Percentiles rank a stretch among this genome's conserved stretches.
phyloP scores from a whole-genome alignment of 2,329 filamentous ascomycete genomes.

The Ascochyta clinopodiicola region DNA sequence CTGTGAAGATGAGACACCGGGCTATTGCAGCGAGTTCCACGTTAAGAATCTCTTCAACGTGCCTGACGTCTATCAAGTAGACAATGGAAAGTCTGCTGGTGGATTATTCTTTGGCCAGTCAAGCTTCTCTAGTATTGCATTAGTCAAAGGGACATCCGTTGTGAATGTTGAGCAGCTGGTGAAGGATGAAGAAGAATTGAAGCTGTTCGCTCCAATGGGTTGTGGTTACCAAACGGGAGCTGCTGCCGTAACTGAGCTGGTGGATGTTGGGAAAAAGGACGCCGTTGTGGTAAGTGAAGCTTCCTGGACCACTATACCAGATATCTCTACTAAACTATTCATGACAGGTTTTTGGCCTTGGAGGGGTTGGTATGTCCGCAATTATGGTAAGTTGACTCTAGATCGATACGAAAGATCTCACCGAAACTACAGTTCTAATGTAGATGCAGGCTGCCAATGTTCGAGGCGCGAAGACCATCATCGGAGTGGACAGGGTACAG shows the following conservation, averaged over 20 bases:
- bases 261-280: conserved; percentile 45
- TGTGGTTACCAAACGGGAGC: conserved; percentile 57
- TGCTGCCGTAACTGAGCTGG: conserved; percentile 50
- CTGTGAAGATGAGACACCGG: conserved; percentile 55
- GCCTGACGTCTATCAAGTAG: conserved; percentile 32
- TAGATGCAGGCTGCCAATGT: conserved; percentile 53
- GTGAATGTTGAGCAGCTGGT: conserved; percentile 53
- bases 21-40: conserved; percentile 59
- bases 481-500: conserved; percentile 47
- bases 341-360: conserved; percentile 47
- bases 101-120: conserved; percentile 58
- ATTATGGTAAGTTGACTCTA: conserved; percentile 46
- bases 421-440: background rate
- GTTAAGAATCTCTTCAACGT: conserved; percentile 53
- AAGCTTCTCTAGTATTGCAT: conserved; percentile 51
- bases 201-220: conserved; percentile 54
- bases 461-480: conserved; percentile 42
- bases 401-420: background rate
- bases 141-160: conserved; percentile 50
- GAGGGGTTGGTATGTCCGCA: conserved; percentile 56
- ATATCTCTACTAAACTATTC: background rate
- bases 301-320: no score
- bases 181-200: conserved; percentile 49
- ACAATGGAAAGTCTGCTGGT: conserved; percentile 38
- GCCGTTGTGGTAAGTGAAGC: conserved; percentile 45